phyloP scores from a whole-genome alignment of 345 rosid species.

The Populus nigra region DNA sequence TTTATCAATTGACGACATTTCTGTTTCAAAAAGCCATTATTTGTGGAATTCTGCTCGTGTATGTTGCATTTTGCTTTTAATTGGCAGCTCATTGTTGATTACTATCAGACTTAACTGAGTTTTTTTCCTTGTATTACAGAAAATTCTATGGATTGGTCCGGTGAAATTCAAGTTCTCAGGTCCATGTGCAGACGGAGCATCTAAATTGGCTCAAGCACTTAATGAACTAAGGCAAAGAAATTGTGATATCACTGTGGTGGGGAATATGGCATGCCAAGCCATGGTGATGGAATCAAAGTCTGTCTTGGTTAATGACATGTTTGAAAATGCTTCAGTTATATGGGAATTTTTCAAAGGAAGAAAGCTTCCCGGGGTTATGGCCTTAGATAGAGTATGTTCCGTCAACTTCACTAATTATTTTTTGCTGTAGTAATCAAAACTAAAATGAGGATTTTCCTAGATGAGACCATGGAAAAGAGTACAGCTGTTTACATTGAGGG shows the following conservation, averaged over 20 bases:
- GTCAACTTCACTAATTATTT: conserved; percentile 11
- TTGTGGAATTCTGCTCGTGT: no score
- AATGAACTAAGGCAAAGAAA: conserved; percentile 29
- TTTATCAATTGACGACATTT: no score
- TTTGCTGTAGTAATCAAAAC: neutral
- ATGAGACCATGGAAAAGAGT: neutral
- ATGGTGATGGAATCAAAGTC: conserved; percentile 32
- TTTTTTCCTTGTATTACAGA: conserved; percentile 33
- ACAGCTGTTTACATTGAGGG: neutral
- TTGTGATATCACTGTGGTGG: conserved; percentile 50
- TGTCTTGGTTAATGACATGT: conserved; percentile 20
- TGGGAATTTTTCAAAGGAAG: conserved; percentile 68
- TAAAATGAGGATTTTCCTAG: neutral
- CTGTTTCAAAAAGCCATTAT: no score
- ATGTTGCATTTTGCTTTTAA: no score
- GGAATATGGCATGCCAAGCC: conserved; percentile 40
- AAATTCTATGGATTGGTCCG: conserved; percentile 61
- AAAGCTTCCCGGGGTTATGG: conserved; percentile 56
- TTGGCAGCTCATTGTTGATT: neutral
- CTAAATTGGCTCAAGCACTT: conserved; percentile 41
- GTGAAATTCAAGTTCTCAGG: conserved; percentile 40
- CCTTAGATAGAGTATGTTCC: conserved; percentile 58
- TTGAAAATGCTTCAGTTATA: conserved; percentile 50
- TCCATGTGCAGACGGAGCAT: conserved; percentile 31
- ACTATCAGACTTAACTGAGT: conserved; percentile 7